A percentile compares a stretch with the other conserved stretches of the same genome.
These are phyloP conservation scores for Ceratocystis eucalypticola DNA, from an alignment of 2,329 filamentous ascomycete species.

Conservation along the genomic window DNA sequence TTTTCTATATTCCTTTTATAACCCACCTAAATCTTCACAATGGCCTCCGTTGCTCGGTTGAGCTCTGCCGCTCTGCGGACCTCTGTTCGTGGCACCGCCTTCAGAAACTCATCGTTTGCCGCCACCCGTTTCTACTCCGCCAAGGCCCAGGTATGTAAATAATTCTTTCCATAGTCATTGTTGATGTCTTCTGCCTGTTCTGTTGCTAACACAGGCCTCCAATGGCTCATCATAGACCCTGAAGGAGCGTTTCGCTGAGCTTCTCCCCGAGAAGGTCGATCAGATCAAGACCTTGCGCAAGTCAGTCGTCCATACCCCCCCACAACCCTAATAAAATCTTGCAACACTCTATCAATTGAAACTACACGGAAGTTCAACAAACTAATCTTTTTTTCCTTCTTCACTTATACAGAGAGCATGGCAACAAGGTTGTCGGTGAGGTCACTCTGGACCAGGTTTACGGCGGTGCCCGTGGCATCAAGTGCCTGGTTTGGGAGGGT, in stretches of 20 bases:
- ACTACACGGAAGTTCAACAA: background rate
- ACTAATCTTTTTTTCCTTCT: constrained; percentile 14
- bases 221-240: constrained; percentile 49
- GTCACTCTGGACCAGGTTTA: constrained; percentile 99
- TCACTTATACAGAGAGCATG: constrained; percentile 56
- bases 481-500: constrained; percentile 96
- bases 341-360: background rate
- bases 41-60: constrained; percentile 74
- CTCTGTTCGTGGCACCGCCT: constrained; percentile 52
- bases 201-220: constrained; percentile 19
- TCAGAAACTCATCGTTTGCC: constrained; percentile 64
- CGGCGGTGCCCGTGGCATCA: constrained; percentile 97
- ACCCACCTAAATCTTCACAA: constrained; percentile 34
- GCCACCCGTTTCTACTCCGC: constrained; percentile 83
- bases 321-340: constrained; percentile 4
- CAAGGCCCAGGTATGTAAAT: constrained; percentile 59
- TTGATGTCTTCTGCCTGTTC: background rate
- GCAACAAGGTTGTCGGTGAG: constrained; percentile 90
- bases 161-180: background rate
- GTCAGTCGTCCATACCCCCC: constrained; percentile 39
- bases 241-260: constrained; percentile 96
- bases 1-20: constrained; percentile 22
- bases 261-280: constrained; percentile 91
- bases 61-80: constrained; percentile 71
- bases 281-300: constrained; percentile 98